Evolutionary conservation across 495 filamentous ascomycete genomes (phyloP).

Genomic region (Lasiosphaeriaceae sp.): DNA sequence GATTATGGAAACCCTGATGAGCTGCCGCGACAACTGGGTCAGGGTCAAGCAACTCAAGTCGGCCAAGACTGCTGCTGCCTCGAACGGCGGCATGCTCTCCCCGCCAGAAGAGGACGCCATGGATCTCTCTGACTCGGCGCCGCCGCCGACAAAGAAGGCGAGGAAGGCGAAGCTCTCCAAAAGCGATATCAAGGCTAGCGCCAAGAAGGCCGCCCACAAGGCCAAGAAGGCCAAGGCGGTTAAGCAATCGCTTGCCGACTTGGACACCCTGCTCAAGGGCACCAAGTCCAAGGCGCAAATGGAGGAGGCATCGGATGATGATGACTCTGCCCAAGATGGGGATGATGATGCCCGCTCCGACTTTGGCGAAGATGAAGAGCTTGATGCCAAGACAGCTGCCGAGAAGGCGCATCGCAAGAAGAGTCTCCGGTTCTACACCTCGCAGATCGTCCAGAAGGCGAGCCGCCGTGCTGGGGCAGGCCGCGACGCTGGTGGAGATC

Average conservation of each 20-base stretch:
- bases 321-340: constrained; percentile 31
- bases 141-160: constrained; percentile 18
- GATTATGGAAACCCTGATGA: constrained; percentile 79
- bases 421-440: constrained; percentile 91
- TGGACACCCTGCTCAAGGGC: constrained; percentile 39
- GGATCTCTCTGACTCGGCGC: constrained; percentile 22
- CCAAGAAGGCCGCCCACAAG: constrained; percentile 30
- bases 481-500: constrained; percentile 81
- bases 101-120: constrained; percentile 32
- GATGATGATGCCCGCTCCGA: constrained; percentile 58
- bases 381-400: constrained; percentile 53
- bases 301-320: constrained; percentile 24
- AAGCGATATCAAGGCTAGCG: constrained; percentile 23
- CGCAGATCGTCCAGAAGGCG: constrained; percentile 87
- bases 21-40: constrained; percentile 77
- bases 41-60: constrained; percentile 60
- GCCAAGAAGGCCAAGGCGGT: constrained; percentile 42
- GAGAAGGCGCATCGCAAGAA: constrained; percentile 86
- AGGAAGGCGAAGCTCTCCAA: constrained; percentile 28
- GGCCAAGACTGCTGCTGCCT: constrained; percentile 10
- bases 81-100: constrained; percentile 29
- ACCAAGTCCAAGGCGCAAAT: constrained; percentile 37
- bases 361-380: constrained; percentile 57
- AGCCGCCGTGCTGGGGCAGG: constrained; percentile 80
- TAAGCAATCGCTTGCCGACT: constrained; percentile 46